Evolutionary conservation across 495 filamentous ascomycete genomes (phyloP).

Genomic region (Penicillium paxilli): DNA sequence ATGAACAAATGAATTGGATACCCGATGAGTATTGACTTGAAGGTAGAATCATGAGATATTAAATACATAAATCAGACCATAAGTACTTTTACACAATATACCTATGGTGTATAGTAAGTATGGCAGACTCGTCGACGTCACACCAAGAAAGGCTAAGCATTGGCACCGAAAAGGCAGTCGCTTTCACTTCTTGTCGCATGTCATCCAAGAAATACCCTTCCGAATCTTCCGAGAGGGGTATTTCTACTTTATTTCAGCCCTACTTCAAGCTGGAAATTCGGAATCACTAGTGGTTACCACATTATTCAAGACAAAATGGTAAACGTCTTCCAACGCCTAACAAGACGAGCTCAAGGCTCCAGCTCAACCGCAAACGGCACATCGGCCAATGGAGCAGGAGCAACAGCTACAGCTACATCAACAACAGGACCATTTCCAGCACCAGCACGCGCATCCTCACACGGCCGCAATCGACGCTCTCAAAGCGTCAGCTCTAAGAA

Average conservation of each 20-base stretch:
- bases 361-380: background rate
- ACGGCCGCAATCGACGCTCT: background rate
- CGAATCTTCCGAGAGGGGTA: background rate
- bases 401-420: background rate
- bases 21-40: too few species aligned
- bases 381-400: background rate
- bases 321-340: conserved; percentile 24
- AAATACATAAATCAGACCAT: too few species aligned
- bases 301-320: conserved; percentile 13
- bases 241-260: background rate
- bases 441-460: background rate
- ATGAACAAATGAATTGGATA: background rate
- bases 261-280: background rate
- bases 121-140: conserved; percentile 23
- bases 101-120: too few species aligned
- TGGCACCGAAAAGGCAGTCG: conserved; percentile 14
- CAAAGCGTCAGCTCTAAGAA: conserved; percentile 8
- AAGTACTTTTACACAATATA: too few species aligned
- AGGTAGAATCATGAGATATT: too few species aligned
- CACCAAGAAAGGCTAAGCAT: conserved; percentile 18
- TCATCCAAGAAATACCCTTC: conserved; percentile 8
- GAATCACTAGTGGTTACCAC: too few species aligned
- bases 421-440: background rate
- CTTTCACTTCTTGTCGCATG: conserved; percentile 19
- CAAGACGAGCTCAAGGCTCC: conserved; percentile 17